Percentiles rank a stretch among this genome's conserved stretches.
Evolutionary conservation across 257 asterid species (phyloP).

Genomic region (Leptodermis oblonga): DNA sequence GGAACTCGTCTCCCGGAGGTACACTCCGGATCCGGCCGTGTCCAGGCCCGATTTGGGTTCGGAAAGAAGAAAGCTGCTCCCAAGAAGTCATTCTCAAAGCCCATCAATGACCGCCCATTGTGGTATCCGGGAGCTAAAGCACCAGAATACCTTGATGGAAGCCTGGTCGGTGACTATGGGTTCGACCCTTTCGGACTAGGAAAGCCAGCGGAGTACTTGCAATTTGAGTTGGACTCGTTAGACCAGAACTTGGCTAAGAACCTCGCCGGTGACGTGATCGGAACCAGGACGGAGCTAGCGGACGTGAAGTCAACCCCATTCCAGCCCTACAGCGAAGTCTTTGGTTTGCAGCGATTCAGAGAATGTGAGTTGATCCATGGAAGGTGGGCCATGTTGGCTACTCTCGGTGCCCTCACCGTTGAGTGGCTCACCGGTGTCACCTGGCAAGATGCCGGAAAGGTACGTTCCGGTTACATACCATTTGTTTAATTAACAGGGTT

Average conservation of each 20-base stretch:
- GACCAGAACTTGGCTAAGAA: constrained; percentile 94
- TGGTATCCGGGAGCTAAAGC: constrained; percentile 90
- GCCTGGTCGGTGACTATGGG: constrained; percentile 86
- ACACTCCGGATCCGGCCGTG: constrained; percentile 45
- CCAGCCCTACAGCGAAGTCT: constrained; percentile 85
- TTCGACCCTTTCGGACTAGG: constrained; percentile 94
- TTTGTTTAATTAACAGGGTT: neutral
- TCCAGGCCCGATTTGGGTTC: constrained; percentile 80
- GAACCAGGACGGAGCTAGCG: constrained; percentile 62
- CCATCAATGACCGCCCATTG: constrained; percentile 57
- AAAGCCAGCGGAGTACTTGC: constrained; percentile 90
- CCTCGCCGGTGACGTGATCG: constrained; percentile 64
- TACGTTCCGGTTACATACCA: constrained; percentile 14
- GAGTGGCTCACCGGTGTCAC: constrained; percentile 96
- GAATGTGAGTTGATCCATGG: constrained; percentile 98
- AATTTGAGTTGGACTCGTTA: constrained; percentile 73
- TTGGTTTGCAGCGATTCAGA: constrained; percentile 86
- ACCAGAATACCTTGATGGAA: constrained; percentile 80
- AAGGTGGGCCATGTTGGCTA: constrained; percentile 96
- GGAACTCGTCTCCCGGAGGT: constrained; percentile 69
- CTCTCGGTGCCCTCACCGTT: constrained; percentile 84
- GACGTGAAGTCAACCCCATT: constrained; percentile 85
- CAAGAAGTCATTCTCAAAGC: constrained; percentile 36
- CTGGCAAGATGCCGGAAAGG: constrained; percentile 99
- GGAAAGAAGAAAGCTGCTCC: constrained; percentile 44